A percentile compares a stretch with the other conserved stretches of the same genome.
Conservation (phyloP, 1,139 yeast genomes). For the Nematodospora anomalae region DNA sequence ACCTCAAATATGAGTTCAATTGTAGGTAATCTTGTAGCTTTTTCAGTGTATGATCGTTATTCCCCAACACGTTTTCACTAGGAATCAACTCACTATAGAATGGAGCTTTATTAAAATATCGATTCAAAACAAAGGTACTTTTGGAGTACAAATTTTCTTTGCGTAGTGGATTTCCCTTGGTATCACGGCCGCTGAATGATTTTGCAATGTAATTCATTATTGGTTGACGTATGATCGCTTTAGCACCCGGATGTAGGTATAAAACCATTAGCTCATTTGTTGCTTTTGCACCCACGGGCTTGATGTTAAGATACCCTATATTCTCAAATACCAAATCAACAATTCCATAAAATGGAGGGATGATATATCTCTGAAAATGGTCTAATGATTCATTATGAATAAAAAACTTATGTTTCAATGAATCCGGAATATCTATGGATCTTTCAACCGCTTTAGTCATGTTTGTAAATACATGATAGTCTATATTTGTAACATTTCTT, state of each 20-base stretch:
- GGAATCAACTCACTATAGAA: constrained; percentile 26
- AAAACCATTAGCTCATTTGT: constrained; percentile 32
- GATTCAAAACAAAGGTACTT: constrained; percentile 28
- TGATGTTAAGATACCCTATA: constrained; percentile 64
- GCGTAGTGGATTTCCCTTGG: constrained; percentile 34
- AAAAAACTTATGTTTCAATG: constrained; percentile 30
- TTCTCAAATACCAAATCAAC: constrained; percentile 69
- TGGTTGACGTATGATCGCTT: constrained; percentile 37
- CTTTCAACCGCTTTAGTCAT: constrained; percentile 29
- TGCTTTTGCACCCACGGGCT: constrained; percentile 55
- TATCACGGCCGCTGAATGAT: constrained; percentile 39
- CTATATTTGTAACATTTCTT: constrained; percentile 37
- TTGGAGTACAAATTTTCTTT: constrained; percentile 30
- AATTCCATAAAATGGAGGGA: constrained; percentile 70
- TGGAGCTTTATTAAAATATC: constrained; percentile 25
- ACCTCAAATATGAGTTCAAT: constrained; percentile 4
- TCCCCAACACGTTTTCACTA: constrained; percentile 3
- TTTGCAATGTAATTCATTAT: constrained; percentile 33
- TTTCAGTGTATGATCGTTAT: constrained; percentile 1
- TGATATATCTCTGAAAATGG: constrained; percentile 40
- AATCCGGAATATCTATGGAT: constrained; percentile 18
- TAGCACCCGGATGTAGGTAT: constrained; percentile 33
- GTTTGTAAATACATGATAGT: constrained; percentile 25
- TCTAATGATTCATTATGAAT: constrained; percentile 22
- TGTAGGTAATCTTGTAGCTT: constrained; percentile 4